Base-by-base conservation (phyloP, 2,329 filamentous ascomycete genomes). In the Diplocarpon rosae region DNA sequence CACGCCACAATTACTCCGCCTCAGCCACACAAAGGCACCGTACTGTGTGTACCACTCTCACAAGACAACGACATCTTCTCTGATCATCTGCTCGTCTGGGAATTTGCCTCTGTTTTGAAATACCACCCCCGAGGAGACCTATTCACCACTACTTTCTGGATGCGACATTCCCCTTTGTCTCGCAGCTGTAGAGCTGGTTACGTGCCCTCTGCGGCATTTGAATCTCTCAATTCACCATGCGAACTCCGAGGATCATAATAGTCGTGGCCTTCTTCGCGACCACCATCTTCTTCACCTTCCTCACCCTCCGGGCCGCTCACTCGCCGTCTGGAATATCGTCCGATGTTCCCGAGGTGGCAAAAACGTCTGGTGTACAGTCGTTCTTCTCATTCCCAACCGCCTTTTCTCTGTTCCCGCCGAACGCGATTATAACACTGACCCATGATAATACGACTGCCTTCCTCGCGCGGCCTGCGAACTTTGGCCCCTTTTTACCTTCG, bases 391-490 rank as follows among this genome's bases (percentile, higher is more conserved):
- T 85, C 63, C 79, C 78, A 47, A 72, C 80, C 5, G 82, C 89
- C 1, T 85, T 89, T 52, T 88, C 86, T 15, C 78, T 98, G 16
- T 98, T 98, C 62, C 89, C 90, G 4, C 89, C 89, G 3, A 95
- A 92, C 52, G 92, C 92, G 38, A 85, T 93, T 58, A 95, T 98
- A 62, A 95, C 86, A 63, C 75, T 98, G 50, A 95, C 89, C 59
- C 88, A 96, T 65, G 92, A 98, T 66, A 98, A 98, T 65, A 95
- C 87, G 55, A 98, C 92, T 11, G 94, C 93, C 56, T 98, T 98
- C 67, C 73, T 94, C 44, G 89, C 92, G 35, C 76, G 92, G 39
- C 92, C 92, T 48, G 92, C 92, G 42, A 89, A 87, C 32, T 98
- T 96, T 66, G 92, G 92, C 0, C 87, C 92, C 4, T 68, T 76